Evolutionary conservation across 192 early-diverging fungal genomes (phyloP).

Genomic region (Coemansia sp.): DNA sequence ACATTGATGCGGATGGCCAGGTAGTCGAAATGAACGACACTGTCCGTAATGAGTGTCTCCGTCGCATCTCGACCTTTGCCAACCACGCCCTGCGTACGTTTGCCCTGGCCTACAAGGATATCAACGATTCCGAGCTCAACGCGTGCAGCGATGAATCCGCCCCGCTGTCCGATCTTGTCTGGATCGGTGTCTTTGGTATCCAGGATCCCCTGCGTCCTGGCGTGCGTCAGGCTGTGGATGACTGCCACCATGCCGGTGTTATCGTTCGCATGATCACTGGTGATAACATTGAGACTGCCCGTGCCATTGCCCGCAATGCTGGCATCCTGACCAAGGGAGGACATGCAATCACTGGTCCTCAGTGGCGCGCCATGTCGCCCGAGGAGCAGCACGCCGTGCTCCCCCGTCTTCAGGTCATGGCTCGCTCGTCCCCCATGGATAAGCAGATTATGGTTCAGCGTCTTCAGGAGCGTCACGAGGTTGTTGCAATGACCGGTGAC

Average conservation of each 20-base stretch:
- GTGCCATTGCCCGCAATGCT: slow-evolving; percentile 82
- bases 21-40: slow-evolving; percentile 46
- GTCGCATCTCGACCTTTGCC: slow-evolving; percentile 59
- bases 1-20: slow-evolving; percentile 55
- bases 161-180: slow-evolving; percentile 54
- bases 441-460: slow-evolving; percentile 81
- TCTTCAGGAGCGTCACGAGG: slow-evolving; percentile 67
- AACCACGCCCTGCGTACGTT: slow-evolving; percentile 72
- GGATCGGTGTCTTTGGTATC: slow-evolving; percentile 79
- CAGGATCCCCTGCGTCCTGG: slow-evolving; percentile 82
- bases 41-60: slow-evolving; percentile 43
- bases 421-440: slow-evolving; percentile 83
- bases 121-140: slow-evolving; percentile 36
- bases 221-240: slow-evolving; percentile 71
- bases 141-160: slow-evolving; percentile 55
- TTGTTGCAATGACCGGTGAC: slow-evolving; percentile 80
- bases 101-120: slow-evolving; percentile 62
- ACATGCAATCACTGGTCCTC: slow-evolving; percentile 73
- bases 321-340: slow-evolving; percentile 78
- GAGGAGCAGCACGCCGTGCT: slow-evolving; percentile 64
- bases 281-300: slow-evolving; percentile 84
- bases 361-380: slow-evolving; percentile 66
- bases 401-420: slow-evolving; percentile 77
- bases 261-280: slow-evolving; percentile 87
- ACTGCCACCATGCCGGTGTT: slow-evolving; percentile 79